phyloP scores from a whole-genome alignment of 1,139 yeast genomes.

The Blastobotrys malaysiensis region DNA sequence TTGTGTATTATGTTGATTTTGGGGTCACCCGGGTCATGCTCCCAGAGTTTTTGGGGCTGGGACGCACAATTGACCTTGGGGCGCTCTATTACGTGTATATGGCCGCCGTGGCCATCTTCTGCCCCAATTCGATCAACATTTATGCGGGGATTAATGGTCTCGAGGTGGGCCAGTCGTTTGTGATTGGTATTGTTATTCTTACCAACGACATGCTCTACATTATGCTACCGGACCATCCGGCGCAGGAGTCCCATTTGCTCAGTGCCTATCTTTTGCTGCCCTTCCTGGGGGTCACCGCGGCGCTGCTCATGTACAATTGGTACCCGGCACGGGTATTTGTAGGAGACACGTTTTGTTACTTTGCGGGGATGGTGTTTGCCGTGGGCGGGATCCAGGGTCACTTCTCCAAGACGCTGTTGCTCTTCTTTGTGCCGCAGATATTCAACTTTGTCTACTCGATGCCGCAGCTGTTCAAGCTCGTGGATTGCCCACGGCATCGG shows the following conservation, averaged over 20 bases:
- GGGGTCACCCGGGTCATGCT: constrained; percentile 88
- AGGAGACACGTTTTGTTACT: constrained; percentile 96
- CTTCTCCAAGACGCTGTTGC: constrained; percentile 83
- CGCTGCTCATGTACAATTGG: constrained; percentile 74
- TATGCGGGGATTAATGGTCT: constrained; percentile 94
- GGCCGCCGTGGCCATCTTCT: constrained; percentile 86
- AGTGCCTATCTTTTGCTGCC: constrained; percentile 79
- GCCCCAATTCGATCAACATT: constrained; percentile 95
- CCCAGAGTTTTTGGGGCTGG: constrained; percentile 57
- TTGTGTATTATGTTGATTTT: constrained; percentile 90
- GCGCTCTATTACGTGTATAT: constrained; percentile 75
- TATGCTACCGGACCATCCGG: constrained; percentile 52
- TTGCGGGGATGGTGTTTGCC: constrained; percentile 98
- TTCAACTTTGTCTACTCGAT: constrained; percentile 81
- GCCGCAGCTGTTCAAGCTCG: constrained; percentile 80
- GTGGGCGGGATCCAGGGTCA: constrained; percentile 95
- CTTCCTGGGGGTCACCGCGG: constrained; percentile 77
- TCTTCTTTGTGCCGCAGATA: constrained; percentile 86
- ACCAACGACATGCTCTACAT: constrained; percentile 74
- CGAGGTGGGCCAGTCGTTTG: constrained; percentile 91
- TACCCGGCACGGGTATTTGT: constrained; percentile 92
- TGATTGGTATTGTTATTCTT: constrained; percentile 64
- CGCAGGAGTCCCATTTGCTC: constrained; percentile 72
- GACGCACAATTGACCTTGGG: constrained; percentile 63
- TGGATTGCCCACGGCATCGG: constrained; percentile 95